phyloP scores from a whole-genome alignment of 257 asterid genomes.

The Hygrophila difformis region DNA sequence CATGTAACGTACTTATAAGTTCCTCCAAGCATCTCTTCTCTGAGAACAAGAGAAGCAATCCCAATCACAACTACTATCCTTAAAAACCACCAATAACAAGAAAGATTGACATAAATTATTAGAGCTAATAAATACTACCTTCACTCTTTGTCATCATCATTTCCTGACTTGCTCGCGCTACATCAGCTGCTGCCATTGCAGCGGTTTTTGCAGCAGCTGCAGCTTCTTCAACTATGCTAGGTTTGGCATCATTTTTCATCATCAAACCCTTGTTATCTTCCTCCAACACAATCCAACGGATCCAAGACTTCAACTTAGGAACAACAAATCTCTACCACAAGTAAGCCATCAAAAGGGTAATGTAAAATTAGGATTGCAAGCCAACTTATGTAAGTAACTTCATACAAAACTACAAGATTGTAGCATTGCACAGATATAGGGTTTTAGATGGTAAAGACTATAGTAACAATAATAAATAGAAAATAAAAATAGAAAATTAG shows the following conservation, averaged over 20 bases:
- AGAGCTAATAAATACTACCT: constrained; percentile 35
- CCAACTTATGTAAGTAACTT: constrained; percentile 7
- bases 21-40: constrained; percentile 84
- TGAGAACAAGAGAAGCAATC: constrained; percentile 25
- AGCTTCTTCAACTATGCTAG: constrained; percentile 76
- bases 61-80: neutral
- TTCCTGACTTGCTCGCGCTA: constrained; percentile 90
- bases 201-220: constrained; percentile 90
- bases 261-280: constrained; percentile 42
- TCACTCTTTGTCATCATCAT: constrained; percentile 59
- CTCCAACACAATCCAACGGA: constrained; percentile 68
- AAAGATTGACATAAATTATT: neutral
- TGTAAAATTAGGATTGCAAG: constrained; percentile 16
- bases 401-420: neutral
- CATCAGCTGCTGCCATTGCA: constrained; percentile 88
- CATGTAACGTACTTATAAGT: constrained; percentile 58
- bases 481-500: no score
- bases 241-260: constrained; percentile 32
- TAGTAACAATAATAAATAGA: no score
- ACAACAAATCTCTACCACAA: constrained; percentile 55
- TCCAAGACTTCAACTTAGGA: constrained; percentile 90
- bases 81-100: constrained; percentile 3
- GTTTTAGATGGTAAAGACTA: no score
- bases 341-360: constrained; percentile 13
- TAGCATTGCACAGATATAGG: neutral